These are phyloP conservation scores for Simplicillium aogashimaense DNA, from an alignment of 2,329 filamentous ascomycete species.

Conservation along the genomic window DNA sequence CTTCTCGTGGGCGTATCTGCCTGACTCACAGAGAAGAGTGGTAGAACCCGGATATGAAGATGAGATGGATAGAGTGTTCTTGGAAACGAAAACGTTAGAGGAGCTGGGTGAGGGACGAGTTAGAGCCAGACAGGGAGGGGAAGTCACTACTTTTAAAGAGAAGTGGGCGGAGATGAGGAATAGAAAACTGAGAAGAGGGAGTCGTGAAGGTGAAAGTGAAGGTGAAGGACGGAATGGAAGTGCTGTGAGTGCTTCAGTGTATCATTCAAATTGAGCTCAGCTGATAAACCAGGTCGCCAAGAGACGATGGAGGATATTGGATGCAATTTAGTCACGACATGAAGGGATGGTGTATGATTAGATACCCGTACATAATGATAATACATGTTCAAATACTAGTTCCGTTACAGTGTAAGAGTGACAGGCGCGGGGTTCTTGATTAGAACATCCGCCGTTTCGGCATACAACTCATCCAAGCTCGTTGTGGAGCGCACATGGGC, in stretches of 20 bases:
- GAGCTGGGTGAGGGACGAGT: slow-evolving; percentile 38
- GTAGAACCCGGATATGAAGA: slow-evolving; percentile 9
- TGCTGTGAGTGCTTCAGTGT: no score
- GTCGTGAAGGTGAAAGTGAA: slow-evolving; percentile 1
- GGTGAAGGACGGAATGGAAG: not conserved
- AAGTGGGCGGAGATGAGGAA: slow-evolving; percentile 30
- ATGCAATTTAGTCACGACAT: no score
- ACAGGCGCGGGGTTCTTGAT: slow-evolving; percentile 4
- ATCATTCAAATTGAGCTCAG: no score
- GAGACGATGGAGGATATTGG: no score
- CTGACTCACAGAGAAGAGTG: slow-evolving; percentile 33
- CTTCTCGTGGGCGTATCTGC: slow-evolving; percentile 42
- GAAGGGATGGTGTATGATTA: no score
- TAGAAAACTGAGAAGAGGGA: slow-evolving; percentile 12
- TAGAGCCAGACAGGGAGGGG: slow-evolving; percentile 31
- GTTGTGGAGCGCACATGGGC: slow-evolving; percentile 56
- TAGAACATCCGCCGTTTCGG: slow-evolving; percentile 49
- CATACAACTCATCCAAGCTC: slow-evolving; percentile 44
- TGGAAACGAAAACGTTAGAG: slow-evolving; percentile 38
- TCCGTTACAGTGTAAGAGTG: no score
- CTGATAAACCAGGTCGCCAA: no score
- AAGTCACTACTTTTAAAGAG: slow-evolving; percentile 31
- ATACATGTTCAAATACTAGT: no score
- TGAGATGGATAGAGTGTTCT: slow-evolving; percentile 22
- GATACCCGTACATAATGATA: no score